Evolutionary conservation across 495 filamentous ascomycete genomes (phyloP).

Genomic region (Entonaema liquescens): DNA sequence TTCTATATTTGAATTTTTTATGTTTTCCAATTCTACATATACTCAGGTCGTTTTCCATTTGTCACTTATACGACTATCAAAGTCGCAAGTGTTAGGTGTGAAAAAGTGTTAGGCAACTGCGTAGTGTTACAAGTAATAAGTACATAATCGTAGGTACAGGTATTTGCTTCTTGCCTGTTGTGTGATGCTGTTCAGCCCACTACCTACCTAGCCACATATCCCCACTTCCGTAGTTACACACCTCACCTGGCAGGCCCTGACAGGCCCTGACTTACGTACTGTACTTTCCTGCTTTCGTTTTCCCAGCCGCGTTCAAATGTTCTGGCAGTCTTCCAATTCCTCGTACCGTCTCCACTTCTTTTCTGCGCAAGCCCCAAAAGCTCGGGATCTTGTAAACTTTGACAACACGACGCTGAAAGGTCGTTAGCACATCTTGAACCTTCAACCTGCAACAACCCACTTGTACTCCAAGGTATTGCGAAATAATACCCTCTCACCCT

Average conservation of each 20-base stretch:
- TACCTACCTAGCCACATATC: neutral
- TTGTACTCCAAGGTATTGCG: conserved; percentile 28
- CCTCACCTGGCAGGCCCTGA: neutral
- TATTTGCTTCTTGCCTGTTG: too few relatives aligned
- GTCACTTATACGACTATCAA: neutral
- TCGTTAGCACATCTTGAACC: conserved; percentile 35
- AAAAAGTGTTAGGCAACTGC: neutral
- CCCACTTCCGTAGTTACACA: neutral
- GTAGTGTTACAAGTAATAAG: too few relatives aligned
- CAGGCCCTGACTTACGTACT: neutral
- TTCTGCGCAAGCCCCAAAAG: conserved; percentile 42
- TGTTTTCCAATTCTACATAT: neutral
- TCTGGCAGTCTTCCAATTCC: conserved; percentile 24
- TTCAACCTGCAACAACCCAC: conserved; percentile 40
- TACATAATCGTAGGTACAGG: neutral
- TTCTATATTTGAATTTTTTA: neutral
- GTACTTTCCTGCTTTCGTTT: neutral
- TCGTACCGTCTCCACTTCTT: conserved; percentile 37
- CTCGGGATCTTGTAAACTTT: conserved; percentile 46
- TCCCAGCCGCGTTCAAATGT: conserved; percentile 16
- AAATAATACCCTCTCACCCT: conserved; percentile 24
- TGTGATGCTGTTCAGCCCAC: too few relatives aligned
- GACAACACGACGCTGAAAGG: conserved; percentile 42
- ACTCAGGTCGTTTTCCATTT: too few relatives aligned
- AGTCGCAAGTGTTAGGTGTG: neutral